Evolutionary conservation across 345 rosid genomes (phyloP).

Genomic region (Raphanus raphanistrum): DNA sequence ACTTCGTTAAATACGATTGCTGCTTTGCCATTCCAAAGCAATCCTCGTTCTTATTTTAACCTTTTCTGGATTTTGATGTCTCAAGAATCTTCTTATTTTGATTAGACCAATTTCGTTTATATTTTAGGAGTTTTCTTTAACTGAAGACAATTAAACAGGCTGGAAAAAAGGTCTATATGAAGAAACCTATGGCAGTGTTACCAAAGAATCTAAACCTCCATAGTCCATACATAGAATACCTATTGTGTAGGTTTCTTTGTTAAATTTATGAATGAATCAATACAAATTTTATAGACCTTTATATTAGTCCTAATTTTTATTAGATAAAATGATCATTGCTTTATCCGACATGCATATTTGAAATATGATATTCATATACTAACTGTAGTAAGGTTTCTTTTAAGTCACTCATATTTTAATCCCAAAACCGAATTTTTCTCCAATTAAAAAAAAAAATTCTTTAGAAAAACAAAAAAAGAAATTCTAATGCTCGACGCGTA

Average conservation of each 20-base stretch:
- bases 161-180: no score
- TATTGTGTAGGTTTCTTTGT: background rate
- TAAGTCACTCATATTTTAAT: background rate
- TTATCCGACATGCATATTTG: no score
- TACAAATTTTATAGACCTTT: background rate
- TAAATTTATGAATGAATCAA: background rate
- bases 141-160: no score
- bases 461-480: background rate
- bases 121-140: background rate
- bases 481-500: background rate
- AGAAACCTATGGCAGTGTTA: no score
- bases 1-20: constrained; percentile 1
- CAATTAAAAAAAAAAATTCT: background rate
- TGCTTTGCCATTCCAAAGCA: background rate
- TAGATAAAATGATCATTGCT: background rate
- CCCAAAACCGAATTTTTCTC: no score
- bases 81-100: background rate
- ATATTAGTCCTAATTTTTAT: background rate
- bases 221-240: no score
- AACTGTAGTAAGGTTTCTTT: background rate
- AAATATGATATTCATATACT: no score
- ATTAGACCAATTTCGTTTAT: background rate
- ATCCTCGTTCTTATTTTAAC: background rate
- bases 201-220: background rate
- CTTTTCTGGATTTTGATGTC: background rate